Conservation (phyloP, 768 basidiomycete genomes). For the Tricholoma bakamatsutake region DNA sequence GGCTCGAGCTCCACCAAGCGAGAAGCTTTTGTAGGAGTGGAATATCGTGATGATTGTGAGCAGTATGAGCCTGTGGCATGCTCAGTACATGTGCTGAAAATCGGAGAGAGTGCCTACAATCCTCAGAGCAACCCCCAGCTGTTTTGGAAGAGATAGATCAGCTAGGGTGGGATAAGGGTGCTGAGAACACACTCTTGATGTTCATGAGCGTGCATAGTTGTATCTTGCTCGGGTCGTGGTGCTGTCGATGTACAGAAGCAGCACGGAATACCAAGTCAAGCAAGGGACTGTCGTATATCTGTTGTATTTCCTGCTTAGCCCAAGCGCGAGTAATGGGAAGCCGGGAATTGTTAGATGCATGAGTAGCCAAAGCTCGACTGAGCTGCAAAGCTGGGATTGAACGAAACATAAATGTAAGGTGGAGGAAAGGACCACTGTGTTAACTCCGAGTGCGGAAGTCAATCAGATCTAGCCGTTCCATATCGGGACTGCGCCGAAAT, state of each 20-base stretch:
- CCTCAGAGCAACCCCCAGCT: constrained; percentile 96
- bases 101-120: constrained; percentile 53
- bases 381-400: constrained; percentile 22
- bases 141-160: not conserved
- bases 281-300: constrained; percentile 80
- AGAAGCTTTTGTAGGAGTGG: constrained; percentile 84
- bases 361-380: constrained; percentile 57
- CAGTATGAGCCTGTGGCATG: constrained; percentile 79
- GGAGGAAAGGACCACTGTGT: not conserved
- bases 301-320: constrained; percentile 75
- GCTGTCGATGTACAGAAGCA: constrained; percentile 75
- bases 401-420: constrained; percentile 33
- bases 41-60: constrained; percentile 93
- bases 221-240: constrained; percentile 86
- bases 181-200: constrained; percentile 79
- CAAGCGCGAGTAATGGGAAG: constrained; percentile 54
- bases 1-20: constrained; percentile 85
- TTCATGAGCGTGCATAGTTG: constrained; percentile 98
- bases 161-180: constrained; percentile 9
- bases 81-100: constrained; percentile 4
- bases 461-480: no score
- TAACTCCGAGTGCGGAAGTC: no score
- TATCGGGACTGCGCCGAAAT: no score
- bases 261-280: constrained; percentile 88
- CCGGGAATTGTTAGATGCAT: constrained; percentile 29